Base-by-base conservation (phyloP, 352 stramenopile species). In the Aphanomyces invadans region DNA sequence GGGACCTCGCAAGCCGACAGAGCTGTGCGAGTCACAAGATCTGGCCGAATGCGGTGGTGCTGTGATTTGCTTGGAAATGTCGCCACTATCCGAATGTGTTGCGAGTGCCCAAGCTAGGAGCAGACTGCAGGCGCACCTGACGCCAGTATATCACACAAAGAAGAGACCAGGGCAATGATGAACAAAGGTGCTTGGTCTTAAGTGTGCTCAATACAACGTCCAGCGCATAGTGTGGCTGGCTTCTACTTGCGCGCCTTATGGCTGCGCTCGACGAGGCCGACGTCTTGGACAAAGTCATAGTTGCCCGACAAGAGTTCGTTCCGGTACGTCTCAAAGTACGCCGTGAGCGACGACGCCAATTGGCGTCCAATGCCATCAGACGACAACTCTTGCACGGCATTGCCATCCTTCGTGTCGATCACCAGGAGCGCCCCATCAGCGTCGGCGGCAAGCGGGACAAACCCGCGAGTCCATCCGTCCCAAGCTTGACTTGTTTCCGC, bases 241-340 rank as follows among this genome's bases (percentile, higher is more conserved):
- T n/a, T n/a, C 29, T 60, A 69, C 46, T 69, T 69, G 62, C 62
- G 62, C 15, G 46, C 51, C 38, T 49, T 63, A 31, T 76, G 72
- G 23, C 81, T 86, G 54, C 80, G 81, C 68, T 94, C 82, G 38
- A 92, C 80, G 54, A 92, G 67, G 1, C 83, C 86, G n/a, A 91
- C 76, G 62, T 88, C 86, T 31, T 92, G 81, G 44, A 95, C 75
- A 60, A 85, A 95, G 70, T 92, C 83, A 54, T 86, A 92, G 29
- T 90, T 80, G 26, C 80, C 80, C 0, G 82, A 90, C 26, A 95
- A 72, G 57, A 95, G 73, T n/a, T 78, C 74, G 75, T 92, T 90
- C 54, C 83, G 77, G 66, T 90, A 95, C 39, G 73, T 76, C 45
- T 95, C 86, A 38, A 95, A 71, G 66, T 83, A 92, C 44, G 88